Percentiles rank a stretch among this genome's conserved stretches.
phyloP scores from a whole-genome alignment of 2,329 filamentous ascomycete species.

The Ascochyta koolunga region DNA sequence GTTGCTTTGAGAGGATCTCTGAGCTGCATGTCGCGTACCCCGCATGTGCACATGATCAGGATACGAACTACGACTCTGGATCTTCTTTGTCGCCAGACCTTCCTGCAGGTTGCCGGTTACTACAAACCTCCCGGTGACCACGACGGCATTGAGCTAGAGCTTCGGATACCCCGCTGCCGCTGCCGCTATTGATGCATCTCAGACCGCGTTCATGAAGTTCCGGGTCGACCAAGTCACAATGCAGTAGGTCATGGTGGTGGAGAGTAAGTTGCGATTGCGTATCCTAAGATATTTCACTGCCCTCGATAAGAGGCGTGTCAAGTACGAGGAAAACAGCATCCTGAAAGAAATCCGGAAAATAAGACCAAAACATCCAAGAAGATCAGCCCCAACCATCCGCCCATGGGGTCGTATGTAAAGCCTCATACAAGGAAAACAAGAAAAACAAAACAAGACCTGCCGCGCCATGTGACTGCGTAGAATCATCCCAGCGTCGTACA shows the following conservation, averaged over 20 bases:
- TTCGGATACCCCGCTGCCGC: background rate
- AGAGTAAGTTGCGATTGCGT: slow-evolving; percentile 43
- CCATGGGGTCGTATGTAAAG: slow-evolving; percentile 32
- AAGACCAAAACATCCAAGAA: slow-evolving; percentile 40
- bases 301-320: slow-evolving; percentile 45
- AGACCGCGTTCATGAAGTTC: background rate
- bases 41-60: slow-evolving; percentile 9
- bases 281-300: slow-evolving; percentile 45
- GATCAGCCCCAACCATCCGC: slow-evolving; percentile 29
- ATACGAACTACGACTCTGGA: slow-evolving; percentile 1
- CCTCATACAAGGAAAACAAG: slow-evolving; percentile 42
- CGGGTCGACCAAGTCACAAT: background rate
- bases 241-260: background rate
- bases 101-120: background rate
- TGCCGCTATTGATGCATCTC: background rate
- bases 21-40: slow-evolving; percentile 1
- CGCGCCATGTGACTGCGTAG: slow-evolving; percentile 42
- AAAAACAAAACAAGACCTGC: slow-evolving; percentile 32
- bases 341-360: slow-evolving; percentile 25
- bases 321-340: slow-evolving; percentile 33
- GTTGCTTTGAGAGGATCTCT: background rate
- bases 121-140: background rate
- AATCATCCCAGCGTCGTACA: slow-evolving; percentile 51
- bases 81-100: slow-evolving; percentile 5
- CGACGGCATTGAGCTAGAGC: background rate